Evolutionary conservation across 345 rosid genomes (phyloP).

Genomic region (Psidium guajava): DNA sequence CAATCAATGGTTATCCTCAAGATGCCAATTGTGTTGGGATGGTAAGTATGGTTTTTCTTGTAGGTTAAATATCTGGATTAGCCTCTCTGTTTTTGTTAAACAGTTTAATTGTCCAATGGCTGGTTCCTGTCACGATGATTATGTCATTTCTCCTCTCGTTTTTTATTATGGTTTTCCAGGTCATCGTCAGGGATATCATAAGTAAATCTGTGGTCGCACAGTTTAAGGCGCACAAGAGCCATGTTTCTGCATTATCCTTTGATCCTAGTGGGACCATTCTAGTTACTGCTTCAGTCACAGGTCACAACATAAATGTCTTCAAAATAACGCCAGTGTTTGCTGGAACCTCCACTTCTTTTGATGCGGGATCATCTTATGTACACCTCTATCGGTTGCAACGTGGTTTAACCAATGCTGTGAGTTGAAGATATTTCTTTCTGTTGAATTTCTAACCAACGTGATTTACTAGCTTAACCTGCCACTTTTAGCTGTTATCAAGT

Average conservation of each 20-base stretch:
- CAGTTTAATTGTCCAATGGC: background rate
- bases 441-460: background rate
- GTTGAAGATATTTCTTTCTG: slow-evolving; percentile 2
- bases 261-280: slow-evolving; percentile 86
- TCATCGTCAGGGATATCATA: slow-evolving; percentile 67
- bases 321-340: slow-evolving; percentile 51
- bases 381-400: slow-evolving; percentile 92
- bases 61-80: background rate
- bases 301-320: slow-evolving; percentile 86
- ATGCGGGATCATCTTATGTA: slow-evolving; percentile 31
- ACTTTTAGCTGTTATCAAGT: background rate
- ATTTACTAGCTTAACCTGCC: background rate
- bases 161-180: slow-evolving; percentile 32
- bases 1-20: slow-evolving; percentile 35
- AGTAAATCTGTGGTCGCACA: slow-evolving; percentile 60
- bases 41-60: slow-evolving; percentile 26
- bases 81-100: background rate
- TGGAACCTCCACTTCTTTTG: slow-evolving; percentile 27
- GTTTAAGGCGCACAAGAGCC: slow-evolving; percentile 89
- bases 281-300: slow-evolving; percentile 89
- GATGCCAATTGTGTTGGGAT: slow-evolving; percentile 75
- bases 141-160: background rate
- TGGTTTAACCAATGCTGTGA: slow-evolving; percentile 92
- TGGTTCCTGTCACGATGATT: background rate
- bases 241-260: slow-evolving; percentile 82